Conservation (phyloP, 1,139 yeast genomes). For the Yamadazyma siamensis region DNA sequence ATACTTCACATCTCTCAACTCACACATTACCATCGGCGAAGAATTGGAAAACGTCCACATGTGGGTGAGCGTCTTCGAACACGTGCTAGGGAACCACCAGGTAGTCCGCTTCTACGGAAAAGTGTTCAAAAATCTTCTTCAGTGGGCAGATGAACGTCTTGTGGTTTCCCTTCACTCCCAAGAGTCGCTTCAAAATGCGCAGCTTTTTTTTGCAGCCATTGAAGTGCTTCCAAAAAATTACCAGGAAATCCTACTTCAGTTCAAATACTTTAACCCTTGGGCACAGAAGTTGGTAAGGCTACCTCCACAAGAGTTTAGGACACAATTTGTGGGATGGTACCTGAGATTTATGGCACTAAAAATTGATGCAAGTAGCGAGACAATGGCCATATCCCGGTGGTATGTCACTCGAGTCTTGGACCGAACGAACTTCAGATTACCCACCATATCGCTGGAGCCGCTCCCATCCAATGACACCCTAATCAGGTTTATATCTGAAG, state of each 20-base stretch:
- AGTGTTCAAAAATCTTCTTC: conserved; percentile 4
- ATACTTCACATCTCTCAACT: conserved; percentile 6
- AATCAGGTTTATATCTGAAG: background rate
- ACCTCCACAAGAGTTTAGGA: conserved; percentile 1
- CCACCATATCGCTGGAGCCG: too few species aligned
- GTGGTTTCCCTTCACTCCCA: background rate
- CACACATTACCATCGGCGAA: conserved; percentile 1
- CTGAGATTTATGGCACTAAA: too few species aligned
- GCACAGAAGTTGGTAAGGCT: conserved; percentile 13
- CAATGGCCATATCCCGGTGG: too few species aligned
- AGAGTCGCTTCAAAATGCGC: too few species aligned
- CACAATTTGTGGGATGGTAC: conserved; percentile 16
- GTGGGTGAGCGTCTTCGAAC: conserved; percentile 12
- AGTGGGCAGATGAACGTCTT: background rate
- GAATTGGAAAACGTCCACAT: conserved; percentile 5
- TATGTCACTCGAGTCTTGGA: too few species aligned
- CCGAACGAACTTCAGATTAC: too few species aligned
- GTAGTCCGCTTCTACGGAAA: conserved; percentile 2
- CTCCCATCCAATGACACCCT: too few species aligned
- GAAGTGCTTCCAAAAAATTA: background rate
- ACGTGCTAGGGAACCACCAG: conserved; percentile 5
- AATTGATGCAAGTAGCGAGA: too few species aligned
- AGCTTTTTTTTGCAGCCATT: background rate
- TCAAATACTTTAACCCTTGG: conserved; percentile 27
- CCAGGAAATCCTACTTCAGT: conserved; percentile 20